Evolutionary conservation across 2,329 filamentous ascomycete genomes (phyloP).

Genomic region (Aspergillus transmontanensis): DNA sequence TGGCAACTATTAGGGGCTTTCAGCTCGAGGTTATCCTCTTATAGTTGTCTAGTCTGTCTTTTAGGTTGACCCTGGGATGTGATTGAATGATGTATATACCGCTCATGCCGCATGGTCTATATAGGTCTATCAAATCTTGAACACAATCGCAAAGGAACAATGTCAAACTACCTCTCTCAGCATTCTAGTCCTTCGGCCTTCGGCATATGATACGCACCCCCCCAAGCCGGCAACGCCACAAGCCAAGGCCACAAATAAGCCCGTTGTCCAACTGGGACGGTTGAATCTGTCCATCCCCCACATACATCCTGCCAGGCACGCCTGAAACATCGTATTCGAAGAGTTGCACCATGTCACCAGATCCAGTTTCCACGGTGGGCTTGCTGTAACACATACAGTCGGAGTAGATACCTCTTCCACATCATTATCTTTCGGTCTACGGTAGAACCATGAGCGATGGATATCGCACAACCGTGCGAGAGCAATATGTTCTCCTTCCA

Average conservation of each 20-base stretch:
- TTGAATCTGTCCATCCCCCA: slow-evolving; percentile 74
- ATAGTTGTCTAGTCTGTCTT: too few species aligned
- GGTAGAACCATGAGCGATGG: background rate
- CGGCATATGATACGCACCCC: too few species aligned
- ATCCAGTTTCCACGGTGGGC: slow-evolving; percentile 75
- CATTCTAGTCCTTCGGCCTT: too few species aligned
- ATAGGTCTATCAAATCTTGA: too few species aligned
- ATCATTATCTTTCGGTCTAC: background rate
- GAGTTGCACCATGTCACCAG: slow-evolving; percentile 78
- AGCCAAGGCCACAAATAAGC: slow-evolving; percentile 74
- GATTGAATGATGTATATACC: too few species aligned
- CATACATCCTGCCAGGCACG: slow-evolving; percentile 75
- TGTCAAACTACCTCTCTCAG: too few species aligned
- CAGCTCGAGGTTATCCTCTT: too few species aligned
- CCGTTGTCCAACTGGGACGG: slow-evolving; percentile 78
- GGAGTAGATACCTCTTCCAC: background rate
- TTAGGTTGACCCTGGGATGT: too few species aligned
- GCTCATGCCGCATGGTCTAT: too few species aligned
- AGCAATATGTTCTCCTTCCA: slow-evolving; percentile 44
- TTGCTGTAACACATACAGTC: slow-evolving; percentile 21
- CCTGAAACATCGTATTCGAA: slow-evolving; percentile 77
- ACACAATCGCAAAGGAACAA: too few species aligned
- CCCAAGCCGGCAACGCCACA: slow-evolving; percentile 47
- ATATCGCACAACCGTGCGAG: background rate
- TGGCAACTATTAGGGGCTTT: too few species aligned